These are phyloP conservation scores for Monascus purpureus DNA, from an alignment of 495 filamentous ascomycete genomes.

Conservation along the genomic window DNA sequence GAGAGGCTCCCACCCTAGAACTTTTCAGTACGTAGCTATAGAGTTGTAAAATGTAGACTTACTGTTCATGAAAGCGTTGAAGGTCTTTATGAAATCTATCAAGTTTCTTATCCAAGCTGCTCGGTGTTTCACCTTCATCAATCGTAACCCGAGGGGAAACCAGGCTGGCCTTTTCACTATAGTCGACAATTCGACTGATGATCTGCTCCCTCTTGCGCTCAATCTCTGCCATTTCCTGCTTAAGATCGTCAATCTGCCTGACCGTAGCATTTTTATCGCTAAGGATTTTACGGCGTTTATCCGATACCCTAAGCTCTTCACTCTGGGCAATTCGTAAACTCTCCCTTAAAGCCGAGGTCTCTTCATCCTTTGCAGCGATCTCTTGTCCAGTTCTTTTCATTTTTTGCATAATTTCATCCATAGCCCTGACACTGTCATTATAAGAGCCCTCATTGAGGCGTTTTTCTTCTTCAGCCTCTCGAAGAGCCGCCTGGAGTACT, in stretches of 20 bases:
- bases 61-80: slow-evolving; percentile 33
- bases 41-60: slow-evolving; percentile 9
- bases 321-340: slow-evolving; percentile 42
- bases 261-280: slow-evolving; percentile 53
- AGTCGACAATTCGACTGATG: slow-evolving; percentile 33
- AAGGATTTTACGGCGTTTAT: slow-evolving; percentile 40
- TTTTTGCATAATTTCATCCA: slow-evolving; percentile 31
- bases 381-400: slow-evolving; percentile 26
- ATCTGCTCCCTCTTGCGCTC: slow-evolving; percentile 34
- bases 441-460: slow-evolving; percentile 30
- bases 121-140: slow-evolving; percentile 49
- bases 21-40: slow-evolving; percentile 6
- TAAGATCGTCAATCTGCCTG: slow-evolving; percentile 32
- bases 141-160: slow-evolving; percentile 51
- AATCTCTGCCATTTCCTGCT: slow-evolving; percentile 29
- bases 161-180: slow-evolving; percentile 39
- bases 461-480: slow-evolving; percentile 38
- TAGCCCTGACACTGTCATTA: slow-evolving; percentile 37
- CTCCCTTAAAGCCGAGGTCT: slow-evolving; percentile 24
- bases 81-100: slow-evolving; percentile 43
- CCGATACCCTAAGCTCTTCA: slow-evolving; percentile 35
- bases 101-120: slow-evolving; percentile 50
- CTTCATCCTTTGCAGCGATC: slow-evolving; percentile 23
- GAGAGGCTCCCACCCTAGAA: slow-evolving; percentile 48
- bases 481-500: slow-evolving; percentile 36